These are phyloP conservation scores for Emmonsia crescens DNA, from an alignment of 2,329 filamentous ascomycete genomes.

Conservation along the genomic window DNA sequence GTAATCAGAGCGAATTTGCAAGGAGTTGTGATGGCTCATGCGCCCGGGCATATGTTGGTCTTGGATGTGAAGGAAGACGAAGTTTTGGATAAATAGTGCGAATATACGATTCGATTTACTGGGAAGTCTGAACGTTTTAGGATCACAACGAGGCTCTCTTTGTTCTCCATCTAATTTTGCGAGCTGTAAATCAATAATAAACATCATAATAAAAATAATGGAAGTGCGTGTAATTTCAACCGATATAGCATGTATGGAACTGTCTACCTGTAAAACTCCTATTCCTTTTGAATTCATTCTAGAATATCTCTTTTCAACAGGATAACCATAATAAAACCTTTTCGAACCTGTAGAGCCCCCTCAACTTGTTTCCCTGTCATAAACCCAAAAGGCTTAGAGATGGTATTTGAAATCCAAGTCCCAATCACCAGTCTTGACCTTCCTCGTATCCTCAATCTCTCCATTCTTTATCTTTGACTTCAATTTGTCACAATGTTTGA, in stretches of 20 bases:
- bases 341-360: neutral
- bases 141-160: neutral
- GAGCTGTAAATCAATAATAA: neutral
- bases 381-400: constrained; percentile 6
- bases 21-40: constrained; percentile 51
- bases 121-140: neutral
- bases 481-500: constrained; percentile 31
- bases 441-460: constrained; percentile 35
- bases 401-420: constrained; percentile 42
- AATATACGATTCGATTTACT: neutral
- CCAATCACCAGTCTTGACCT: constrained; percentile 38
- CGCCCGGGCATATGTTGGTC: constrained; percentile 52
- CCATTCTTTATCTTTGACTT: constrained; percentile 33
- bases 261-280: neutral
- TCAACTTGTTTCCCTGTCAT: neutral
- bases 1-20: constrained; percentile 46
- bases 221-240: neutral
- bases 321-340: neutral
- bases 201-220: neutral
- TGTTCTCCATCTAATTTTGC: neutral
- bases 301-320: neutral
- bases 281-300: neutral
- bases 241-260: neutral
- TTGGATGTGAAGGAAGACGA: constrained; percentile 33
- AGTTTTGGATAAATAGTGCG: neutral